Evolutionary conservation across 2,329 filamentous ascomycete species (phyloP).

Genomic region (Fusarium sp.): DNA sequence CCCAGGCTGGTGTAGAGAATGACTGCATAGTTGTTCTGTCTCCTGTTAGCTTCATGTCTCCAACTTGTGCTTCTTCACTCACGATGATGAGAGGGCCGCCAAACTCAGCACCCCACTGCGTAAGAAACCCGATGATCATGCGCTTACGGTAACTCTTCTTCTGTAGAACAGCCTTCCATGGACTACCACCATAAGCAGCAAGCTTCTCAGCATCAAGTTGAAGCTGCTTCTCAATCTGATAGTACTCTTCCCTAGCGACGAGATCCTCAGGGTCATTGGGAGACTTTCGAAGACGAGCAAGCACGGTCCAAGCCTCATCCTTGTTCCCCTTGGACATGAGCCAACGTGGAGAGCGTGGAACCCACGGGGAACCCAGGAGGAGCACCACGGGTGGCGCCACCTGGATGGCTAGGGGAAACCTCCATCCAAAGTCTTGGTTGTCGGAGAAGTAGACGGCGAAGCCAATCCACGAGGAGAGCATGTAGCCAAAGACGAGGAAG

Average conservation of each 20-base stretch:
- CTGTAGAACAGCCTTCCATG: slow-evolving; percentile 59
- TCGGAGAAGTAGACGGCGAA: slow-evolving; percentile 51
- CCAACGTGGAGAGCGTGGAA: slow-evolving; percentile 61
- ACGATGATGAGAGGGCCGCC: slow-evolving; percentile 64
- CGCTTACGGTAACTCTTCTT: slow-evolving; percentile 62
- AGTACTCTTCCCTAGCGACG: slow-evolving; percentile 58
- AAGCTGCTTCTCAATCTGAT: slow-evolving; percentile 60
- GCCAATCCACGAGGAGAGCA: slow-evolving; percentile 55
- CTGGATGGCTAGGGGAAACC: slow-evolving; percentile 58
- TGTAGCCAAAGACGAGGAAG: slow-evolving; percentile 59
- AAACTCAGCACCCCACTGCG: slow-evolving; percentile 65
- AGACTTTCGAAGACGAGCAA: slow-evolving; percentile 50
- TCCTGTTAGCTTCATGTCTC: rapidly evolving
- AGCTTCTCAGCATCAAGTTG: slow-evolving; percentile 56
- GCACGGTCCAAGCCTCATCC: slow-evolving; percentile 58
- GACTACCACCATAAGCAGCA: slow-evolving; percentile 51
- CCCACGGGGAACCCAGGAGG: slow-evolving; percentile 48
- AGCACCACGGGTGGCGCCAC: slow-evolving; percentile 53
- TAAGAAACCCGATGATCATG: slow-evolving; percentile 64
- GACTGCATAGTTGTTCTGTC: slow-evolving; percentile 57
- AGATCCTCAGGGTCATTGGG: slow-evolving; percentile 51
- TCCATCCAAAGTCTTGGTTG: slow-evolving; percentile 53
- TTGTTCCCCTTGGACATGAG: slow-evolving; percentile 58
- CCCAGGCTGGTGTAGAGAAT: slow-evolving; percentile 55
- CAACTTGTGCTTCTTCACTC: slow-evolving; percentile 31